phyloP scores from a whole-genome alignment of 331 rosid genomes.

The Phaseolus coccineus region DNA sequence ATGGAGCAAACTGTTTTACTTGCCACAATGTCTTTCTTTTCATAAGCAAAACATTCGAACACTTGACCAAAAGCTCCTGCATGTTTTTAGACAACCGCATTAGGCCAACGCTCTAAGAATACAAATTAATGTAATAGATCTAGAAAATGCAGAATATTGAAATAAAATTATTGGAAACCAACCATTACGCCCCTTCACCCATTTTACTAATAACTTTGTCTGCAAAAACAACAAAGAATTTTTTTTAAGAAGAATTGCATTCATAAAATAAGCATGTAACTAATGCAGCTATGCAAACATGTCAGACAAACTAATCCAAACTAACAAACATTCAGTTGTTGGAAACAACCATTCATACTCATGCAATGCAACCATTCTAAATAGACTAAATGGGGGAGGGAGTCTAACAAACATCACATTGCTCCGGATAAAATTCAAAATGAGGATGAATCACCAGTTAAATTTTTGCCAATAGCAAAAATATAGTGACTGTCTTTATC shows the following conservation, averaged over 20 bases:
- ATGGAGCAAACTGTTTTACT: constrained; percentile 75
- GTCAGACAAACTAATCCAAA: neutral
- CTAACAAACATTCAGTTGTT: neutral
- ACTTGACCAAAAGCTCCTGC: constrained; percentile 89
- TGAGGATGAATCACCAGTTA: constrained; percentile 23
- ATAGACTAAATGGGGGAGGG: neutral
- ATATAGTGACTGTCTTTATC: too few relatives aligned
- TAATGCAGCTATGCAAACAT: neutral
- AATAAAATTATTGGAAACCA: constrained; percentile 10
- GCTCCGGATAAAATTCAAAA: neutral
- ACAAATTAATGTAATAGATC: constrained; percentile 1
- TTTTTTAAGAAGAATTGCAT: constrained; percentile 25
- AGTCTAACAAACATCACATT: neutral
- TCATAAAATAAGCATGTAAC: constrained; percentile 8
- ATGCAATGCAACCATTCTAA: neutral
- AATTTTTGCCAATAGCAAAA: too few relatives aligned
- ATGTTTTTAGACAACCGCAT: constrained; percentile 19
- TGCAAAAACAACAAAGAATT: constrained; percentile 52
- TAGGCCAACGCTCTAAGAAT: constrained; percentile 10
- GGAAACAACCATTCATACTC: neutral
- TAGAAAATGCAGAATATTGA: constrained; percentile 12
- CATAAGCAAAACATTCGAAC: constrained; percentile 76
- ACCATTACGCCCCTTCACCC: constrained; percentile 72
- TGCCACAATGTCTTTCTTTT: constrained; percentile 73
- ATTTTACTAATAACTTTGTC: constrained; percentile 80